Evolutionary conservation across 139 green algal species (phyloP), one percentile per base, ranked within the genome.

Genomic region (Edaphochlamys debaryana): DNA sequence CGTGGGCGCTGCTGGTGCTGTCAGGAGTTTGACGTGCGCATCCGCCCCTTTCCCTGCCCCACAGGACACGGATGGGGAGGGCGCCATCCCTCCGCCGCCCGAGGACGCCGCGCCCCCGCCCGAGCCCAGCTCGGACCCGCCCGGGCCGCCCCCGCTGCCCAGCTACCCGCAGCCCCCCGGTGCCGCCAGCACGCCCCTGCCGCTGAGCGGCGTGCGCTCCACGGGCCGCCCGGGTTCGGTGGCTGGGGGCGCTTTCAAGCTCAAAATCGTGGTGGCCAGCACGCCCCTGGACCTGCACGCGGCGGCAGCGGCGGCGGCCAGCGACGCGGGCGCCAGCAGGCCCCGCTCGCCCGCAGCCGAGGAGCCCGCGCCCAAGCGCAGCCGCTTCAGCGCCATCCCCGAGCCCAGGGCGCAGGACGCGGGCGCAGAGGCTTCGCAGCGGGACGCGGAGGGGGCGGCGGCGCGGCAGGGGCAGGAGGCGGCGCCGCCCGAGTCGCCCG

Each of bases 231-330:
- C n/a, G n/a, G n/a, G n/a, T n/a, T n/a, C n/a, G n/a, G n/a, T n/a
- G 27, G 15, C 20, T 29, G 41, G 48, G 22, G 56, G 56, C 37
- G 68, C 38, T 42, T 89, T 82, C 67, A 87, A 87, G 42, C 80
- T 89, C 2, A 87, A 87, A 36, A 89, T 89, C 41, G 85, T 89
- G 66, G 85, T 89, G 17, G 85, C 84, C 23, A 85, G 71, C 25
- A 87, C 85, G 17, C 52, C 79, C 1, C 58, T 32, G 0, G 85
- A 89, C 58, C 79, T 89, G 27, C 19, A 58, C 4, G 67, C 68
- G 27, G 84, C 63, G 0, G 63, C 60, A 36, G 34, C 66, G 19
- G 22, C 67, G 20, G 67, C 67, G 5, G 36, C 66, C 63, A 41
- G 32, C 63, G 4, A 19, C 50, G 8, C 50, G 6, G 50, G 50